Evolutionary conservation across 2,329 filamentous ascomycete species (phyloP).

Genomic region (Fusarium paranaense): DNA sequence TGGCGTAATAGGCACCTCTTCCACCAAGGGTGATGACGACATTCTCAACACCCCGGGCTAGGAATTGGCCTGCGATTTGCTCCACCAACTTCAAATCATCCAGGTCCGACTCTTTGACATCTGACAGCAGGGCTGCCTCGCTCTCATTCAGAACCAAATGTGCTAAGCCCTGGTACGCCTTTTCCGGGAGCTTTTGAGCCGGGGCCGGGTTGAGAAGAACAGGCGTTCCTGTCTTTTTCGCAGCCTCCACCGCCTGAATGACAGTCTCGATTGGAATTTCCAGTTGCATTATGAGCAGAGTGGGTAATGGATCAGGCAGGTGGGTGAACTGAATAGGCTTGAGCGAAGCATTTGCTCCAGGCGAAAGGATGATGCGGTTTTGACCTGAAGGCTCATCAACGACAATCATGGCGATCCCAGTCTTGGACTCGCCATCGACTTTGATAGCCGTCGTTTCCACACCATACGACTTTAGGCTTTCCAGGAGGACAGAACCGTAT

Average conservation of each 20-base stretch:
- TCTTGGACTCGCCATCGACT: conserved; percentile 54
- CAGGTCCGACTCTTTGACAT: conserved; percentile 49
- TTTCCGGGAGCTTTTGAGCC: conserved; percentile 68
- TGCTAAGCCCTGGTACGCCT: conserved; percentile 68
- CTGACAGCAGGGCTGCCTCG: conserved; percentile 73
- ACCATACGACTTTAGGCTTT: conserved; percentile 58
- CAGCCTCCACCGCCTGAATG: conserved; percentile 59
- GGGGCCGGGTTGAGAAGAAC: conserved; percentile 80
- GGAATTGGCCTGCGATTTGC: conserved; percentile 63
- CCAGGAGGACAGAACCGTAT: conserved; percentile 60
- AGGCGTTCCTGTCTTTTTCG: conserved; percentile 54
- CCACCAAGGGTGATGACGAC: conserved; percentile 76
- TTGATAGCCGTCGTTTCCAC: conserved; percentile 59
- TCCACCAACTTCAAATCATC: conserved; percentile 48
- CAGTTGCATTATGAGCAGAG: conserved; percentile 69
- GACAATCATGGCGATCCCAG: conserved; percentile 69
- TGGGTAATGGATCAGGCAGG: conserved; percentile 55
- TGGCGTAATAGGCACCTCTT: conserved; percentile 67
- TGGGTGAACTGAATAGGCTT: conserved; percentile 4
- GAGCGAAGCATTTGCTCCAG: conserved; percentile 61
- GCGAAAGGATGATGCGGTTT: conserved; percentile 68
- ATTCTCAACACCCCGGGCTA: conserved; percentile 69
- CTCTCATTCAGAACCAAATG: conserved; percentile 82
- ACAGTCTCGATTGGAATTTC: conserved; percentile 68
- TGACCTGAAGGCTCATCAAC: conserved; percentile 67